Evolutionary conservation across 805 yeast species (phyloP), one percentile per base, ranked within the genome.

Genomic region (Priceomyces fermenticarens): DNA sequence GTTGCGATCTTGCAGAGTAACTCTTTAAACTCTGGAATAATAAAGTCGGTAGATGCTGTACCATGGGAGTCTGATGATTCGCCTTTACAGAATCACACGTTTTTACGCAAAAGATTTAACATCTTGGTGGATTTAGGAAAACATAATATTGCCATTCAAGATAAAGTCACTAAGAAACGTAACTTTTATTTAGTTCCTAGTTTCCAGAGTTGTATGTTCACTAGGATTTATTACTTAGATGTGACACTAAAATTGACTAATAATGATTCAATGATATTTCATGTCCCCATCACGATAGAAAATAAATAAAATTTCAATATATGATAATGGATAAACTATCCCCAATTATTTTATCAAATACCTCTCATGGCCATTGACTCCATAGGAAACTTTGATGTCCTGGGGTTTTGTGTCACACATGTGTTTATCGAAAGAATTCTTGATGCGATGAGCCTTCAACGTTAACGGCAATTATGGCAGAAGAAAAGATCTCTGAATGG

Each of bases 401-500:
- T 9, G 17, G 7, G 10, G 4, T 15, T n/a, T 36, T 26, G 29
- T 32, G 32, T 36, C 26, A 36, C 27, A 25, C 28, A 8, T 25
- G 31, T 26, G 9, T 35, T 25, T 26, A n/a, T 27, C 9, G 11
- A 32, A 17, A 12, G 20, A 14, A 8, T 31, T 16, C 11, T 8
- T 17, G 35, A 32, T 32, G 35, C 13, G 35, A 32, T 32, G 35
- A 4, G 6, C 7, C 16, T 7, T 11, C 23, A 32, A 12, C 9
- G 9, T 11, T 3, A 12, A 10, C n/a, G 23, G 9, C 35, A 32
- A 38, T 9, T 20, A 41, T 40, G 38, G 32, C 44, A 14, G 56
- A 55, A 38, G 45, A 52, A 34, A 44, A 52, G 23, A 49, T 61
- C 14, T 64, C 72, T 13, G 73, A 68, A 38, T 70, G 75, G 75